Conservation (phyloP, 208 protist species). For the Acanthamoeba triangularis region DNA sequence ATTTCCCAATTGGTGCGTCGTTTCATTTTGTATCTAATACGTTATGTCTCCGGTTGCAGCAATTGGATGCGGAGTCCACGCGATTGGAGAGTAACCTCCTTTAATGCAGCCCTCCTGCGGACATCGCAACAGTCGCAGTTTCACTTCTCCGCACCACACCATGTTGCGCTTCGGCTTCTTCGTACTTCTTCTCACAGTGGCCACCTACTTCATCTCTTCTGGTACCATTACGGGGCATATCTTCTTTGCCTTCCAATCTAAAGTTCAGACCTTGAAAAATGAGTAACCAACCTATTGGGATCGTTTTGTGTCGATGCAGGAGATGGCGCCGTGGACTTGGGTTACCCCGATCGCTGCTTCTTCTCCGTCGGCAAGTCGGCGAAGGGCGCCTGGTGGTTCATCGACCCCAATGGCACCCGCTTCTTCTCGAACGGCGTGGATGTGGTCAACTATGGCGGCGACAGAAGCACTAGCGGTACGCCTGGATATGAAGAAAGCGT, state of each 20-base stretch:
- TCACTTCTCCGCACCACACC: no score
- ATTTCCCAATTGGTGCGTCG: no score
- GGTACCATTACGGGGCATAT: not conserved
- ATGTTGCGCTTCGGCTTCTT: not conserved
- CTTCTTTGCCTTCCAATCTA: no score
- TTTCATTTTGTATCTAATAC: no score
- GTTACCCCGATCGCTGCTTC: slow-evolving; percentile 30
- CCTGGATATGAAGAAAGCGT: no score
- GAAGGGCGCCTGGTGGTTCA: slow-evolving; percentile 10
- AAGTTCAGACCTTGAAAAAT: no score
- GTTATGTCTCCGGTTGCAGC: no score
- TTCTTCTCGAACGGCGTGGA: slow-evolving; percentile 33
- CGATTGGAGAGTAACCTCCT: no score
- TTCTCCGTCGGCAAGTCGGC: slow-evolving; percentile 31
- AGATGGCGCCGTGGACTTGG: not conserved
- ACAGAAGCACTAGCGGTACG: not conserved
- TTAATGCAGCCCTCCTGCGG: no score
- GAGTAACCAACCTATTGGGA: no score
- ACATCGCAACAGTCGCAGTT: no score
- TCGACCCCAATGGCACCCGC: not conserved
- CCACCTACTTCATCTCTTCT: not conserved
- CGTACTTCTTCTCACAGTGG: not conserved
- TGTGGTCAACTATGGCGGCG: slow-evolving; percentile 9
- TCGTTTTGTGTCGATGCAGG: not conserved
- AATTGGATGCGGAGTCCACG: no score